Evolutionary conservation across 768 basidiomycete species (phyloP).

Genomic region (Trametes punicea): DNA sequence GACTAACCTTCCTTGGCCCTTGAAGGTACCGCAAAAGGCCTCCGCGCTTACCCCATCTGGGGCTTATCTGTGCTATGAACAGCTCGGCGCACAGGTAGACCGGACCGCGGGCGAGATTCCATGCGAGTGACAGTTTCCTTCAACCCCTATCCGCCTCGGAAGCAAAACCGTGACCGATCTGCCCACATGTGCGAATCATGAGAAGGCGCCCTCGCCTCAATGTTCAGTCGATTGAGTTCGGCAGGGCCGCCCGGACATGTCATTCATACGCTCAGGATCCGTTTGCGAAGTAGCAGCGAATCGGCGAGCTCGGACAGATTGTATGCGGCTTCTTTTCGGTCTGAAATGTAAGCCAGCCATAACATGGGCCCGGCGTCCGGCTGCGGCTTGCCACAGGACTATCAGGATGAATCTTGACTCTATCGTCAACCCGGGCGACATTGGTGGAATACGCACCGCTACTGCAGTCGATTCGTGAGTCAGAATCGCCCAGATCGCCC

Average conservation of each 20-base stretch:
- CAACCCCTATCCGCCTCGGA: conserved; percentile 20
- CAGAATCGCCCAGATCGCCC: background rate
- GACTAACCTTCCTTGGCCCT: conserved; percentile 11
- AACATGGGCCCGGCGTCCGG: conserved; percentile 3
- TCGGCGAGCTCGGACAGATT: conserved; percentile 14
- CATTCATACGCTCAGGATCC: conserved; percentile 2
- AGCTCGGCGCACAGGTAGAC: conserved; percentile 17
- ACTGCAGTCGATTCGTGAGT: conserved; percentile 7
- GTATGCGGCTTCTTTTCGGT: conserved; percentile 1
- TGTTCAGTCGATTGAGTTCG: conserved; percentile 6
- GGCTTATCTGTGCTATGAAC: conserved; percentile 23
- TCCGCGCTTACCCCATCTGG: conserved; percentile 17
- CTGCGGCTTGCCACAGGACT: conserved; percentile 14
- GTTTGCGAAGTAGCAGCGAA: background rate
- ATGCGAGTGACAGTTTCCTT: conserved; percentile 15
- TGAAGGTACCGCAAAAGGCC: conserved; percentile 15
- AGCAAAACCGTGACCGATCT: conserved; percentile 19
- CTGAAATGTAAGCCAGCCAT: conserved; percentile 11
- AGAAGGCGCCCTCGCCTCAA: conserved; percentile 8
- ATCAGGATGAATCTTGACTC: conserved; percentile 26
- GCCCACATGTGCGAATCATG: conserved; percentile 11
- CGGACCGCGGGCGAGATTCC: conserved; percentile 13
- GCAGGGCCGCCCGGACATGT: conserved; percentile 1
- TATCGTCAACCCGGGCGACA: conserved; percentile 26
- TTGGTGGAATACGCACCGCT: conserved; percentile 19